Evolutionary conservation across 805 yeast genomes (phyloP).

Genomic region (Tetrapisispora pingtungensis): DNA sequence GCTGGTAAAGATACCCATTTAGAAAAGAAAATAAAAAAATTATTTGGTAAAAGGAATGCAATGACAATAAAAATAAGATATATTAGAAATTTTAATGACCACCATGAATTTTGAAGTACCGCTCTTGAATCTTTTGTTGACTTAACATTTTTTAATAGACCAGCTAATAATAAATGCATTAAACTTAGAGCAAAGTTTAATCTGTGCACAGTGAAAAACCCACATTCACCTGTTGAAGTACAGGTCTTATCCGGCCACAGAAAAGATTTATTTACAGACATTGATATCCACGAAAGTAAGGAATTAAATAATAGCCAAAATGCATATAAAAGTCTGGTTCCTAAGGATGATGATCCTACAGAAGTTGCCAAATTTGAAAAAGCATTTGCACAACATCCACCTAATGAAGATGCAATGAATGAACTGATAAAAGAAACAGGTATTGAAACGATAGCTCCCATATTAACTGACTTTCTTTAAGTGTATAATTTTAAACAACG

Average conservation of each 20-base stretch:
- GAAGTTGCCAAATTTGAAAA: constrained; percentile 42
- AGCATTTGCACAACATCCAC: constrained; percentile 71
- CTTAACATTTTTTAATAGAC: constrained; percentile 58
- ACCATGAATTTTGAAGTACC: constrained; percentile 80
- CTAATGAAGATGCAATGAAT: constrained; percentile 63
- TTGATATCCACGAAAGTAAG: constrained; percentile 76
- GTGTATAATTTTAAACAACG: not conserved
- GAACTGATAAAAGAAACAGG: constrained; percentile 56
- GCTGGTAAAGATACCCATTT: constrained; percentile 78
- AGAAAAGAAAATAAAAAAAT: constrained; percentile 82
- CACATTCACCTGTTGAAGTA: constrained; percentile 75
- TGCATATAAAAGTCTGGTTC: constrained; percentile 85
- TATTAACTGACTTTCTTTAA: constrained; percentile 12
- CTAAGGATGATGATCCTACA: constrained; percentile 58
- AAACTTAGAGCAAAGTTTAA: constrained; percentile 79
- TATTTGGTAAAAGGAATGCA: constrained; percentile 77
- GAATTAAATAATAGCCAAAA: constrained; percentile 66
- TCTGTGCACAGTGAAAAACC: constrained; percentile 91
- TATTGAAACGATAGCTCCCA: constrained; percentile 65
- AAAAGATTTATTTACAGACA: constrained; percentile 70
- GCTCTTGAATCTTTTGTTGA: constrained; percentile 73
- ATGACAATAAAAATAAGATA: constrained; percentile 49
- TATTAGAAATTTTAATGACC: constrained; percentile 64
- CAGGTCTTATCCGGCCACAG: constrained; percentile 70
- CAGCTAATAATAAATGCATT: constrained; percentile 64